Percentiles rank a stretch among this genome's conserved stretches.
Evolutionary conservation across 148 eudicot species (phyloP).

Genomic region (Camellia sinensis): DNA sequence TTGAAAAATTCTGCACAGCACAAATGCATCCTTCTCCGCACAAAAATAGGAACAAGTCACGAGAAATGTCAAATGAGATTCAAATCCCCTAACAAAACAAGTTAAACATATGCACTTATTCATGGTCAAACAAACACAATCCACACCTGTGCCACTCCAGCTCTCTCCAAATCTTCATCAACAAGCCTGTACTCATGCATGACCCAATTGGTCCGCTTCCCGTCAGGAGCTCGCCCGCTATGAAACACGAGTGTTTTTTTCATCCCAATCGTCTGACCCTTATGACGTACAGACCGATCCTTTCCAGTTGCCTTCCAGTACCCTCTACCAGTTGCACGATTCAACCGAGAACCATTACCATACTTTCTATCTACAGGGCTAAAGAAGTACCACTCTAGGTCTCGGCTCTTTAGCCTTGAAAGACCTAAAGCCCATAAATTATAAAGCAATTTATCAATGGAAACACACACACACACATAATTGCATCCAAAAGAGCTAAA

Average conservation of each 20-base stretch:
- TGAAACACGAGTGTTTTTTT: no score
- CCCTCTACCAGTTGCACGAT: no score
- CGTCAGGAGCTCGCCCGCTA: no score
- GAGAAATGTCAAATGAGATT: neutral
- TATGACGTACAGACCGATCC: no score
- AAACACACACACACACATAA: no score
- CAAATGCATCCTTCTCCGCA: slow-evolving; percentile 43
- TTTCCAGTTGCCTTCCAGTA: no score
- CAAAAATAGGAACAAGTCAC: slow-evolving; percentile 11
- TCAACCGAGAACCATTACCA: slow-evolving; percentile 22
- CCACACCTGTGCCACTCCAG: no score
- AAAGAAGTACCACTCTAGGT: slow-evolving; percentile 35
- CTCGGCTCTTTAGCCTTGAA: slow-evolving; percentile 30
- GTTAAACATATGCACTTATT: neutral
- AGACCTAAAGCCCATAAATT: slow-evolving; percentile 7
- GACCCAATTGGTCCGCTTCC: no score
- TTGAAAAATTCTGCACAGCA: slow-evolving; percentile 18
- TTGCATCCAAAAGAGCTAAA: neutral
- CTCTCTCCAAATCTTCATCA: no score
- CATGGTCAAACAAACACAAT: neutral
- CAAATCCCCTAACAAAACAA: slow-evolving; percentile 9
- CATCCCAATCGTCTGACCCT: no score
- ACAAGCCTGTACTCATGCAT: no score
- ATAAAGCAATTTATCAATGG: no score
- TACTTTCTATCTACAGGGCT: slow-evolving; percentile 35